Evolutionary conservation across 1,139 yeast genomes (phyloP).

Genomic region (Pichia terricola): DNA sequence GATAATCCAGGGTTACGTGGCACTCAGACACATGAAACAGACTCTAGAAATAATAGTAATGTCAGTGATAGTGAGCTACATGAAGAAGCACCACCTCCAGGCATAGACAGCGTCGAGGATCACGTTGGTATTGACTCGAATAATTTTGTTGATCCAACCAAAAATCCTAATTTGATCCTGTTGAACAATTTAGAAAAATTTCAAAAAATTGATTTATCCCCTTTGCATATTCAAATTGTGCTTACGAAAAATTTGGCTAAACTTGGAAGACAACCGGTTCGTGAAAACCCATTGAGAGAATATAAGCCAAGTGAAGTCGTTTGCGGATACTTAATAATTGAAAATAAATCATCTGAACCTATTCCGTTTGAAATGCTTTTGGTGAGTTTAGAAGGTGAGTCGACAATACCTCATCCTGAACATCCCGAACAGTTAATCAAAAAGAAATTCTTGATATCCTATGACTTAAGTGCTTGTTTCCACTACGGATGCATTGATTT

Average conservation of each 20-base stretch:
- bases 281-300: conserved; percentile 32
- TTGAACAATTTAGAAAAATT: conserved; percentile 29
- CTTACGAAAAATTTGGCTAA: conserved; percentile 30
- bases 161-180: conserved; percentile 23
- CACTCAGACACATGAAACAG: too few species aligned
- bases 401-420: conserved; percentile 11
- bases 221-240: conserved; percentile 27
- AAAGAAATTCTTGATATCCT: conserved; percentile 30
- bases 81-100: background rate
- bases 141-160: conserved; percentile 14
- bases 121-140: conserved; percentile 7
- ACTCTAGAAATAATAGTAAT: background rate
- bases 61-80: background rate
- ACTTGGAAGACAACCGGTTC: conserved; percentile 21
- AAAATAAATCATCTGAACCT: conserved; percentile 32
- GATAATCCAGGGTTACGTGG: conserved; percentile 15
- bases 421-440: conserved; percentile 4
- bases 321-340: conserved; percentile 42
- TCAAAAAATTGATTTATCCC: conserved; percentile 22
- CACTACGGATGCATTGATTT: conserved; percentile 26
- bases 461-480: conserved; percentile 35
- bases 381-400: conserved; percentile 46
- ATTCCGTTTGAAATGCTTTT: conserved; percentile 49
- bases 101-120: too few species aligned
- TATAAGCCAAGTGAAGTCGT: conserved; percentile 47